Conservation (phyloP, 2,329 filamentous ascomycete species). For the Xylaria sp. region DNA sequence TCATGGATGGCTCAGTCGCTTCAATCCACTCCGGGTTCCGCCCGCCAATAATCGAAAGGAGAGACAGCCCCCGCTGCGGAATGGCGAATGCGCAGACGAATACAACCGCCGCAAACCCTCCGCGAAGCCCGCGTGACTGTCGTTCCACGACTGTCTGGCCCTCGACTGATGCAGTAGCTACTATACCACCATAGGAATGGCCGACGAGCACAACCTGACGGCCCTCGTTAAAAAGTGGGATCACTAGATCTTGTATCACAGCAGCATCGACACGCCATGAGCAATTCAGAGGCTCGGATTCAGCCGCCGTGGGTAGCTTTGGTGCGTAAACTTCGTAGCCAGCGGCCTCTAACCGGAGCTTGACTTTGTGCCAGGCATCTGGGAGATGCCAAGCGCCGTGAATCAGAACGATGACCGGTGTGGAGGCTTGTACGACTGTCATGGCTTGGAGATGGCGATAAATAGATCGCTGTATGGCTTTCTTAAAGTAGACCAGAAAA, state of each 20-base stretch:
- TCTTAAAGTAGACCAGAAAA: not conserved
- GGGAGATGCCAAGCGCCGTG: constrained; percentile 31
- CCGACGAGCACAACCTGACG: constrained; percentile 35
- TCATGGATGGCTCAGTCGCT: constrained; percentile 2
- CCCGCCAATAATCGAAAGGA: constrained; percentile 11
- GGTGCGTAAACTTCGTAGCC: constrained; percentile 33
- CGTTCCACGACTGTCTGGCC: constrained; percentile 33
- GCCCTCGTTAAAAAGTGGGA: constrained; percentile 37
- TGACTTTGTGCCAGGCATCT: constrained; percentile 24
- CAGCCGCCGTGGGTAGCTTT: constrained; percentile 20
- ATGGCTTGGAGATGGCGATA: not conserved
- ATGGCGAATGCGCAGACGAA: constrained; percentile 32
- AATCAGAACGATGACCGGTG: constrained; percentile 28
- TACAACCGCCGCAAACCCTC: constrained; percentile 33
- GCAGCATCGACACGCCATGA: constrained; percentile 35
- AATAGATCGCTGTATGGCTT: not conserved
- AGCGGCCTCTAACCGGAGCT: constrained; percentile 18
- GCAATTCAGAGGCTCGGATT: constrained; percentile 23
- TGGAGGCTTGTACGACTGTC: not conserved
- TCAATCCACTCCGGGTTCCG: constrained; percentile 10
- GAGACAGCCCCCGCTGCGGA: constrained; percentile 12
- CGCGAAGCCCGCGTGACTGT: constrained; percentile 20
- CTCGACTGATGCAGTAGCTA: constrained; percentile 33
- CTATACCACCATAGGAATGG: constrained; percentile 42
- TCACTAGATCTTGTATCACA: constrained; percentile 27